These are phyloP conservation scores for Rhodotorula sp. DNA, from an alignment of 1,284 basidiomycete species.

Conservation along the genomic window DNA sequence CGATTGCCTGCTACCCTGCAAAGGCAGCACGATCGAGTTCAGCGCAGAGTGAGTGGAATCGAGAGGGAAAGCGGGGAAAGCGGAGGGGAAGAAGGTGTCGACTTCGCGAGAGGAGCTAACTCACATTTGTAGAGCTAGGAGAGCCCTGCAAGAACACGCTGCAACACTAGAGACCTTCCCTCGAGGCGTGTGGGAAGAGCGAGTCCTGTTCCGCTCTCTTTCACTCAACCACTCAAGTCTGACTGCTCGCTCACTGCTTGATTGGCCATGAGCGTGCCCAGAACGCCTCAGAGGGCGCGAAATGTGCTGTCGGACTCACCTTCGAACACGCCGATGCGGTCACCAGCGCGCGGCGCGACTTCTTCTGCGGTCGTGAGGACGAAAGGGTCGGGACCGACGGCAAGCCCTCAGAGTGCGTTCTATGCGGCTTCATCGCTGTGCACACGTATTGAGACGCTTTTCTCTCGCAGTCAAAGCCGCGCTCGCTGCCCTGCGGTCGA, in stretches of 20 bases:
- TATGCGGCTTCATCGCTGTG: accelerated
- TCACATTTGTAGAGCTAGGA: too few relatives aligned
- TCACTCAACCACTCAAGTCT: not conserved
- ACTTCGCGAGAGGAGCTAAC: too few relatives aligned
- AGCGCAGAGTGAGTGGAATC: too few relatives aligned
- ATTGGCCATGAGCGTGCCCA: slow-evolving; percentile 6
- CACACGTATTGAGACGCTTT: not conserved
- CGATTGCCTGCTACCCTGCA: too few relatives aligned
- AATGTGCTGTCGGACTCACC: not conserved
- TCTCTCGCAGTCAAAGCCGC: slow-evolving; percentile 28
- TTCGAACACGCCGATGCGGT: not conserved
- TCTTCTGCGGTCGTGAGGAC: not conserved
- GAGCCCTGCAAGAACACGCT: too few relatives aligned
- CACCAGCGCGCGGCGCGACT: not conserved
- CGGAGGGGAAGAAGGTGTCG: too few relatives aligned
- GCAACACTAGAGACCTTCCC: too few relatives aligned
- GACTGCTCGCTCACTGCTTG: too few relatives aligned
- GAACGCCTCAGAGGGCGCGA: slow-evolving; percentile 1
- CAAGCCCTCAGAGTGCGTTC: slow-evolving; percentile 26
- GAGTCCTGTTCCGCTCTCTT: not conserved
- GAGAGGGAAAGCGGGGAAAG: too few relatives aligned
- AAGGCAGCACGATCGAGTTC: too few relatives aligned
- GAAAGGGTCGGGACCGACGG: not conserved
- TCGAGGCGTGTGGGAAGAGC: not conserved
- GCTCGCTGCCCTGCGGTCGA: slow-evolving; percentile 29